A percentile compares a stretch with the other conserved stretches of the same genome.
These are phyloP conservation scores for Diospyros lotus DNA, from an alignment of 148 eudicot genomes.

Conservation along the genomic window DNA sequence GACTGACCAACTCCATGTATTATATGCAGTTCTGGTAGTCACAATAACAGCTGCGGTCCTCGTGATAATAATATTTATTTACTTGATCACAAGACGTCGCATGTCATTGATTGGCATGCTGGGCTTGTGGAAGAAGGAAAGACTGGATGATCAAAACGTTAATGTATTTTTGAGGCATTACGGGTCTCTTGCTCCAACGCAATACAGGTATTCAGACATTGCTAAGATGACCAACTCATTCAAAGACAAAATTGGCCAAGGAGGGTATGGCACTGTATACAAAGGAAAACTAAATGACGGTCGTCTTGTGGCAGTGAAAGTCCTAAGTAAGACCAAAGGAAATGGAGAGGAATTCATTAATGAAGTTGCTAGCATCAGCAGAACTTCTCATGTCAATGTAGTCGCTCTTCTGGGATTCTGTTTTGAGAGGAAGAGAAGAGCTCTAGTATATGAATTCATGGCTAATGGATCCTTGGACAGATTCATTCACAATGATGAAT, in stretches of 20 bases:
- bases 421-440: background rate
- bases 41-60: no score
- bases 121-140: background rate
- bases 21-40: no score
- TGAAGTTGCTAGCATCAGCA: background rate
- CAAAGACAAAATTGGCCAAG: slow-evolving; percentile 6
- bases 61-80: no score
- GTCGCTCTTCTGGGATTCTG: slow-evolving; percentile 7
- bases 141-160: background rate
- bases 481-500: background rate
- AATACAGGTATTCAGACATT: background rate
- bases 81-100: no score
- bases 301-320: slow-evolving; percentile 5
- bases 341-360: background rate
- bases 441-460: slow-evolving; percentile 2
- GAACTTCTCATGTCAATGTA: slow-evolving; percentile 4
- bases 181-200: background rate
- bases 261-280: slow-evolving; percentile 1
- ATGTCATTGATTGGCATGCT: background rate
- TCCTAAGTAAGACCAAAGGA: slow-evolving; percentile 1
- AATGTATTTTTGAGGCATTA: background rate
- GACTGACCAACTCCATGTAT: no score
- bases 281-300: slow-evolving; percentile 8
- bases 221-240: slow-evolving; percentile 5
- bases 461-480: background rate